These are phyloP conservation scores for Xylaria longipes DNA, from an alignment of 495 filamentous ascomycete genomes.

Conservation along the genomic window DNA sequence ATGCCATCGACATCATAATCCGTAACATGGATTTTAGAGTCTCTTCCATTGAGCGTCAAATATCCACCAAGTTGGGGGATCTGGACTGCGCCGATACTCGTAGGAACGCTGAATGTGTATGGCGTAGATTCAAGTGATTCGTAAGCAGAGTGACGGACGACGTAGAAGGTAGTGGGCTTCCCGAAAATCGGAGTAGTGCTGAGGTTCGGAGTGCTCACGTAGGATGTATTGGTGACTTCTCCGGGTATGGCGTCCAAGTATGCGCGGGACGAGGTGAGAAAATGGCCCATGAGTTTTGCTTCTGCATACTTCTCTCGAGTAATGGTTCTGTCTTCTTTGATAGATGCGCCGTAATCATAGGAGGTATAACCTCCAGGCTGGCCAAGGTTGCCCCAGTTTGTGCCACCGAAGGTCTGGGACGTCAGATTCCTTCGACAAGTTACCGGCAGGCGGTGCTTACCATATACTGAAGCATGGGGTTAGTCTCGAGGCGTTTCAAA, in stretches of 20 bases:
- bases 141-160: conserved; percentile 70
- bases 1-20: conserved; percentile 73
- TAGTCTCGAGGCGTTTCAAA: background rate
- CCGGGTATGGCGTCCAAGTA: conserved; percentile 66
- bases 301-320: conserved; percentile 80
- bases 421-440: background rate
- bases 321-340: conserved; percentile 69
- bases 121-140: conserved; percentile 57
- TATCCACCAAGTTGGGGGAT: conserved; percentile 68
- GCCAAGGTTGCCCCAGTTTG: conserved; percentile 86
- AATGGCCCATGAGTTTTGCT: conserved; percentile 75
- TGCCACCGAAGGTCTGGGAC: conserved; percentile 66
- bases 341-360: conserved; percentile 73
- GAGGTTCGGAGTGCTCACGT: conserved; percentile 59
- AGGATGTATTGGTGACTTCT: conserved; percentile 38
- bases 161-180: conserved; percentile 61
- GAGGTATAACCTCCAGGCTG: conserved; percentile 75
- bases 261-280: conserved; percentile 69
- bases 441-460: background rate
- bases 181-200: conserved; percentile 64
- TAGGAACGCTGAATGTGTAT: conserved; percentile 68
- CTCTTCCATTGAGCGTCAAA: conserved; percentile 71
- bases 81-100: conserved; percentile 64
- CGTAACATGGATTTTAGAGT: conserved; percentile 75
- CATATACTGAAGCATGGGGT: background rate